Evolutionary conservation across 2,329 filamentous ascomycete genomes (phyloP), one percentile per base, ranked within the genome.

Genomic region (Arthrinium phaeospermum): DNA sequence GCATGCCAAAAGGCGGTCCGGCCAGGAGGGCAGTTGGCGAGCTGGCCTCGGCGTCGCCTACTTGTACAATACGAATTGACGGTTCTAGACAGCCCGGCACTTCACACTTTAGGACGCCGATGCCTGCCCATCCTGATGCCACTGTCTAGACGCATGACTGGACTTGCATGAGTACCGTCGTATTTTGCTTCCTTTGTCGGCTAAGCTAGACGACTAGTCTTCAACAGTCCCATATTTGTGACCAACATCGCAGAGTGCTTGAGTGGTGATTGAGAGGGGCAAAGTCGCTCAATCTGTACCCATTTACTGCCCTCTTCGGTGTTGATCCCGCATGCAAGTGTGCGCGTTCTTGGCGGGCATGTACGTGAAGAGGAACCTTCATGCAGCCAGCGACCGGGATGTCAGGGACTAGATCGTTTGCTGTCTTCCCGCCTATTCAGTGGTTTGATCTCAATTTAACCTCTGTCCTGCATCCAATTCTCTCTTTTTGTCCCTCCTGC

Each of bases 371-470:
- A 41, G 57, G 57, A 64, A 41, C 57, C 34, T 64, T 64, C 57
- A 41, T 64, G 57, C 57, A 64, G 34, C 30, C 57, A 41, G 37
- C 45, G 57, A 45, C 46, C 53, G 70, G 68, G 46, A 44, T 70
- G 68, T 57, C 71, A 68, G 67, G 46, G 68, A 70, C 71, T 72
- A 72, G 61, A 70, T 70, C 67, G 49, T 45, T 49, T 70, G 45
- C 41, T 70, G 30, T 49, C 30, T 34, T 70, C 68, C 69, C 46
- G 49, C 46, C 45, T 46, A 67, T 53, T 45, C 71, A 70, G 22
- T 37, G 53, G 53, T 61, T 37, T 61, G 53, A 61, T 61, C 53
- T 61, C 57, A 64, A 64, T 64, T 41, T 64, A 64, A 64, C 57
- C 57, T 64, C 57, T 41, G 30, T 61, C 49, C 49, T 51, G 49